A percentile compares a stretch with the other conserved stretches of the same genome.
Conservation (phyloP, 176 grass and related monocot genomes). For the Pontederia paniculata region DNA sequence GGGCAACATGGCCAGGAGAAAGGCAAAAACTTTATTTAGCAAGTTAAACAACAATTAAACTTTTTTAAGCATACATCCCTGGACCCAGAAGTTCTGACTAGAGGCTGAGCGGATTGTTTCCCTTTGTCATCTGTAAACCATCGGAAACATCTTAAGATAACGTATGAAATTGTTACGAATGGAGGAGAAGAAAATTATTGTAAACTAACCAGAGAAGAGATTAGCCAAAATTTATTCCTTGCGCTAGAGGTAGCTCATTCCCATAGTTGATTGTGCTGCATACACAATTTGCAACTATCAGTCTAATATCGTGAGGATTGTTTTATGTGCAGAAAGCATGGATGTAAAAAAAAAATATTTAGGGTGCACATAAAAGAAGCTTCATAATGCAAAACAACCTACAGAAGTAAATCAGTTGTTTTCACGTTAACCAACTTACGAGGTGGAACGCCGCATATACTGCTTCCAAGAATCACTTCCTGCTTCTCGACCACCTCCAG, state of each 20-base stretch:
- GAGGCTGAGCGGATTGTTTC: too few relatives aligned
- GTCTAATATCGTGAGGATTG: not conserved
- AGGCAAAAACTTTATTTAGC: too few relatives aligned
- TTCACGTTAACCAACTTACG: constrained; percentile 36
- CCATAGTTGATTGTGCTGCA: constrained; percentile 98
- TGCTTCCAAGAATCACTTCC: constrained; percentile 99
- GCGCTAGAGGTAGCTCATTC: constrained; percentile 84
- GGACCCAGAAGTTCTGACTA: too few relatives aligned
- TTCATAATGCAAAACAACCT: not conserved
- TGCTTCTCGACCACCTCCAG: constrained; percentile 88
- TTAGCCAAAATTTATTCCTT: constrained; percentile 91
- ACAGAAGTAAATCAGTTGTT: constrained; percentile 6
- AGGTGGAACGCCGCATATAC: constrained; percentile 93
- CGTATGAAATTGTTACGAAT: not conserved
- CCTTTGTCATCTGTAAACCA: too few relatives aligned
- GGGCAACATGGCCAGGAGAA: too few relatives aligned
- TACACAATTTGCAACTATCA: constrained; percentile 1
- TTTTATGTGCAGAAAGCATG: too few relatives aligned
- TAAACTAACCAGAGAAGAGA: not conserved
- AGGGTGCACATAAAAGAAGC: not conserved
- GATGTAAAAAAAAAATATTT: too few relatives aligned
- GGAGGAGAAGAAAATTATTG: not conserved
- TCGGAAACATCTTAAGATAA: not conserved
- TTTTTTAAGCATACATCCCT: too few relatives aligned
- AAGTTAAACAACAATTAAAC: too few relatives aligned